A percentile compares a stretch with the other conserved stretches of the same genome.
These are phyloP conservation scores for Bipolaris zeicola DNA, from an alignment of 2,329 filamentous ascomycete species.

Conservation along the genomic window DNA sequence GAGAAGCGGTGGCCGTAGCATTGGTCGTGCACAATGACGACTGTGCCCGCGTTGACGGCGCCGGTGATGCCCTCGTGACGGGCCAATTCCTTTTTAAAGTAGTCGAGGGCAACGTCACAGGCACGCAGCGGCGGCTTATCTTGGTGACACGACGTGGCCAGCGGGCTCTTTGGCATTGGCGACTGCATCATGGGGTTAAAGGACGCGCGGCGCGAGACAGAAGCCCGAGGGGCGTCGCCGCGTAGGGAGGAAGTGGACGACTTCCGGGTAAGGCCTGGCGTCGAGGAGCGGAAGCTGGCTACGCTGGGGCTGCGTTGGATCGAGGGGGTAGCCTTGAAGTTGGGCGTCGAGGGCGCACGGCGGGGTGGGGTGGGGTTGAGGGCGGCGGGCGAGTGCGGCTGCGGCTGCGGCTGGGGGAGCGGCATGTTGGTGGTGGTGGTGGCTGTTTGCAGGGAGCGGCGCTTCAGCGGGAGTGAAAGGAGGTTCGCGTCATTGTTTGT, in stretches of 20 bases:
- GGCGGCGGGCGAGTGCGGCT: slow-evolving; percentile 24
- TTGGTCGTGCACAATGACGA: slow-evolving; percentile 88
- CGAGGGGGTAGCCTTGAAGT: slow-evolving; percentile 35
- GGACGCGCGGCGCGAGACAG: slow-evolving; percentile 51
- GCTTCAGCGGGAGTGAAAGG: slow-evolving; percentile 42
- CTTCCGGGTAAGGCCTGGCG: slow-evolving; percentile 51
- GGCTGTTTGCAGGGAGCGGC: slow-evolving; percentile 46
- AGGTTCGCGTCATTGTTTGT: slow-evolving; percentile 46
- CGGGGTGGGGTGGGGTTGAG: slow-evolving; percentile 30
- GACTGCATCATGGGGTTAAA: slow-evolving; percentile 50
- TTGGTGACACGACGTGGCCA: slow-evolving; percentile 43
- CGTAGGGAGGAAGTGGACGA: slow-evolving; percentile 53
- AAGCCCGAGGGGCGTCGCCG: slow-evolving; percentile 42
- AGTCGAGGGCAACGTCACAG: slow-evolving; percentile 66
- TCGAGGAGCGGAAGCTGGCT: slow-evolving; percentile 48
- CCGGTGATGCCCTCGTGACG: slow-evolving; percentile 59
- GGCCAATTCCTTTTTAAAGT: slow-evolving; percentile 72
- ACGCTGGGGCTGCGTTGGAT: slow-evolving; percentile 53
- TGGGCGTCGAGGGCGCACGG: slow-evolving; percentile 37
- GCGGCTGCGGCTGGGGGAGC: slow-evolving; percentile 24
- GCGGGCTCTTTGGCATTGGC: slow-evolving; percentile 50
- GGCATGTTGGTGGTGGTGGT: neutral
- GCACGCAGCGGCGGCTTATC: slow-evolving; percentile 56
- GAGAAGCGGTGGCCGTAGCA: slow-evolving; percentile 95
- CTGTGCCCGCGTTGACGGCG: slow-evolving; percentile 61